phyloP scores from a whole-genome alignment of 176 grass and related monocot species.

The Eragrostis curvula region DNA sequence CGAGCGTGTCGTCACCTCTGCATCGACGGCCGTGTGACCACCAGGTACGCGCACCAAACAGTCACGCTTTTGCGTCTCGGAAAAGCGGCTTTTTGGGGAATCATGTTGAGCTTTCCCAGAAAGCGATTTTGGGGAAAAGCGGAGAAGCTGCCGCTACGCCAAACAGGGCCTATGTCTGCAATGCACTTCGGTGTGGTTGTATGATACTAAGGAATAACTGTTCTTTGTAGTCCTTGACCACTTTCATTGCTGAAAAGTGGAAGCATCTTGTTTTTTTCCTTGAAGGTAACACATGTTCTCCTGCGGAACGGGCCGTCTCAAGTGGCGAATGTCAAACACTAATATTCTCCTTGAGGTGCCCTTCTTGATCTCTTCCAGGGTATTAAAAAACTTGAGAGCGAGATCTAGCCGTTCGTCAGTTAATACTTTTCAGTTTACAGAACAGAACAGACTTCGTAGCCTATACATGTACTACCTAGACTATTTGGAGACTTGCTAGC shows the following conservation, averaged over 20 bases:
- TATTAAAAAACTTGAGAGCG: neutral
- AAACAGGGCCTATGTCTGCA: slow-evolving; percentile 13
- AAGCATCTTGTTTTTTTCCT: neutral
- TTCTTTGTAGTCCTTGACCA: neutral
- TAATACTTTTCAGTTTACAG: neutral
- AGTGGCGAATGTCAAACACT: neutral
- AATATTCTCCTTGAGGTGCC: neutral
- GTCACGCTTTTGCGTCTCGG: too few species aligned
- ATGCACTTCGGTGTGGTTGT: slow-evolving; percentile 27
- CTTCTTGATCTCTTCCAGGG: neutral
- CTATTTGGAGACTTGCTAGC: neutral
- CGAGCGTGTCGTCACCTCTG: too few species aligned
- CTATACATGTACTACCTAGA: neutral
- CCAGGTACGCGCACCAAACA: too few species aligned
- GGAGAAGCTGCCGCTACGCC: too few species aligned
- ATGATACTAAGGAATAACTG: neutral
- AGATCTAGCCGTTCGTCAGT: neutral
- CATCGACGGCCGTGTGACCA: too few species aligned
- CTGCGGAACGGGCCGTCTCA: too few species aligned
- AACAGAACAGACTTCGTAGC: neutral
- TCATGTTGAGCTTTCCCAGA: too few species aligned
- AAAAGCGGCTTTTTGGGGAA: too few species aligned
- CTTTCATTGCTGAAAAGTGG: neutral
- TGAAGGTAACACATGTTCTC: slow-evolving; percentile 24
- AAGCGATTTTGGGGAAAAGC: too few species aligned